phyloP scores from a whole-genome alignment of 345 rosid genomes.

The Lepidium aucheri region DNA sequence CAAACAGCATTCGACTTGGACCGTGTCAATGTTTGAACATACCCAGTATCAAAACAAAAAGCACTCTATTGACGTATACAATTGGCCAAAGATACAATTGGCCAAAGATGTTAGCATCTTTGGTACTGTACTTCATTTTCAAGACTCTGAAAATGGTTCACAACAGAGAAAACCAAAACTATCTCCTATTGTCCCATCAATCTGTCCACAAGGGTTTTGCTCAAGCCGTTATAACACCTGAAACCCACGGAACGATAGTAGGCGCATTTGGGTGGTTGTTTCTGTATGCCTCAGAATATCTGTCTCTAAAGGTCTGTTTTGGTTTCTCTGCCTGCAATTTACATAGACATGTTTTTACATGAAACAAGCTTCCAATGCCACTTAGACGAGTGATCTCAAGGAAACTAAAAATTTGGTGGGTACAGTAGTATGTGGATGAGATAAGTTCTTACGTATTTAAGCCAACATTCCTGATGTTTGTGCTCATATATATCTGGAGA shows the following conservation, averaged over 20 bases:
- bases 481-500: constrained; percentile 92
- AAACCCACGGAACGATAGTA: constrained; percentile 80
- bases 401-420: not conserved
- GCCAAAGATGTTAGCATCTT: constrained; percentile 23
- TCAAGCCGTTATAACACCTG: constrained; percentile 63
- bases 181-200: constrained; percentile 13
- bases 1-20: not conserved
- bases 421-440: not conserved
- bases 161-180: not conserved
- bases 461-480: constrained; percentile 89
- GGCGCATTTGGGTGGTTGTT: constrained; percentile 80
- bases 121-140: not conserved
- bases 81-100: not conserved
- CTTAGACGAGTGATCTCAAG: not conserved
- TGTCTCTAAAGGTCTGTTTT: constrained; percentile 61
- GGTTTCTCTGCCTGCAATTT: constrained; percentile 78
- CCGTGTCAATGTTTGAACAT: not conserved
- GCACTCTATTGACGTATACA: constrained; percentile 20
- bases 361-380: not conserved
- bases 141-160: constrained; percentile 4
- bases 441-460: constrained; percentile 63
- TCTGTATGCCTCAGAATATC: constrained; percentile 68
- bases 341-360: not conserved
- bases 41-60: not conserved
- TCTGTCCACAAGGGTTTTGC: not conserved